Evolutionary conservation across 768 basidiomycete genomes (phyloP), one percentile per base, ranked within the genome.

Genomic region (Sutorius australiensis): DNA sequence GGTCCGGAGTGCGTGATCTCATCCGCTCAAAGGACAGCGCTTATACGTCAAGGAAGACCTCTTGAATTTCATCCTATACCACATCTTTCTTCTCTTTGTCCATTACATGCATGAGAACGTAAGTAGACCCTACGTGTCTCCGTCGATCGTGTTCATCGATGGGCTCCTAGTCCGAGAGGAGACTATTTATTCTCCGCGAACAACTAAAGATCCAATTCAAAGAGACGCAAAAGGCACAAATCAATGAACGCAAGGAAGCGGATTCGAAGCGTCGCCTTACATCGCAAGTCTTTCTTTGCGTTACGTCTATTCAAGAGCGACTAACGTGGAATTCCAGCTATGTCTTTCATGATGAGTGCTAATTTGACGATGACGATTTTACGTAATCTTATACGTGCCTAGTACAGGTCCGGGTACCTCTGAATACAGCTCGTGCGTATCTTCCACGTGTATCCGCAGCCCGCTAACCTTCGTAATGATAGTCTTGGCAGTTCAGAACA

Each of bases 401-500:
- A 67, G 53, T 53, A 77, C 83, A 89, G 77, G 88, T 90, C 69
- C 83, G 88, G 55, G 89, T 90, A 51, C 88, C 88, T 27, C 71
- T 90, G 48, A 89, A 90, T 62, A 89, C 87, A 39, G 88, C 88
- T 11, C 73, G 86, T 69, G 54, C 39, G 66, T 65, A 38, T 44
- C 28, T 32, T 41, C n/a, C n/a, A 24, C 36, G 24, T 13, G 36
- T 43, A 37, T 36, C n/a, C n/a, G 9, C 13, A 28, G 6, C 8
- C 19, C 16, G 13, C 54, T 64, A 24, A 50, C 30, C 43, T 34
- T 30, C 31, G 16, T 46, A 31, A 44, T 54, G 47, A 11, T 47
- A 75, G 73, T 94, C 13, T 75, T 95, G 45, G 92, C 94, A 1
- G 87, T 95, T 16, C 94, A 97, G 72, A 95, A 98, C 63, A 85